phyloP scores from a whole-genome alignment of 140 eudicot species.

The Cichorium intybus region DNA sequence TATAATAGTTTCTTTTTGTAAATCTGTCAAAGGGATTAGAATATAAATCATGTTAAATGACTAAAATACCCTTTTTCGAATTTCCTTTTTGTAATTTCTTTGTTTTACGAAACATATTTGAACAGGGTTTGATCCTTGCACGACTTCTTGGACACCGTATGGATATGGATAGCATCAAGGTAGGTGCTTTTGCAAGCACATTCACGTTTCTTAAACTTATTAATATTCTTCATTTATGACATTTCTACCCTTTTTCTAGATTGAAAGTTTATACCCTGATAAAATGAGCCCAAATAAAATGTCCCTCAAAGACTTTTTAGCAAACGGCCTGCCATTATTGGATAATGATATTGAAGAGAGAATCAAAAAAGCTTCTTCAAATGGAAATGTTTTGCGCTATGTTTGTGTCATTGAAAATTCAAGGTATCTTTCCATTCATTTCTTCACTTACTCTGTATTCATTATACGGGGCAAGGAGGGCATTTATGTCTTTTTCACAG shows the following conservation, averaged over 20 bases:
- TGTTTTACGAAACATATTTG: too few relatives aligned
- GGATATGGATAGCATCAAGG: constrained; percentile 65
- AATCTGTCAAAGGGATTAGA: too few relatives aligned
- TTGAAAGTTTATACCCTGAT: constrained; percentile 80
- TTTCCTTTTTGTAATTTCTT: too few relatives aligned
- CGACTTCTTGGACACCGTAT: constrained; percentile 84
- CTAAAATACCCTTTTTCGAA: neutral
- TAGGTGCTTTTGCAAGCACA: constrained; percentile 13
- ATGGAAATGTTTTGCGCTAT: constrained; percentile 85
- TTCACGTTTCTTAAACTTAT: constrained; percentile 1
- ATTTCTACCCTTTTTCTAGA: constrained; percentile 27
- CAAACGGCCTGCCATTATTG: constrained; percentile 66
- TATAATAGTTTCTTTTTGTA: too few relatives aligned
- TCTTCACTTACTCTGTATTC: too few relatives aligned
- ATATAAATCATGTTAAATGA: neutral
- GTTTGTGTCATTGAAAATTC: constrained; percentile 73
- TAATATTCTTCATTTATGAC: neutral
- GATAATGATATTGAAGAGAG: constrained; percentile 63
- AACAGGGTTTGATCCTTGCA: constrained; percentile 89
- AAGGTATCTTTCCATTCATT: constrained; percentile 39
- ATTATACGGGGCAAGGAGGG: neutral
- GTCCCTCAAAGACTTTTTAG: constrained; percentile 68
- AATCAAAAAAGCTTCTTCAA: constrained; percentile 61
- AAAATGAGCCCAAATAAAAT: constrained; percentile 68
- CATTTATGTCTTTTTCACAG: neutral